Evolutionary conservation across 2,329 filamentous ascomycete species (phyloP), one percentile per base, ranked within the genome.

Genomic region (Tolypocladium paradoxum): DNA sequence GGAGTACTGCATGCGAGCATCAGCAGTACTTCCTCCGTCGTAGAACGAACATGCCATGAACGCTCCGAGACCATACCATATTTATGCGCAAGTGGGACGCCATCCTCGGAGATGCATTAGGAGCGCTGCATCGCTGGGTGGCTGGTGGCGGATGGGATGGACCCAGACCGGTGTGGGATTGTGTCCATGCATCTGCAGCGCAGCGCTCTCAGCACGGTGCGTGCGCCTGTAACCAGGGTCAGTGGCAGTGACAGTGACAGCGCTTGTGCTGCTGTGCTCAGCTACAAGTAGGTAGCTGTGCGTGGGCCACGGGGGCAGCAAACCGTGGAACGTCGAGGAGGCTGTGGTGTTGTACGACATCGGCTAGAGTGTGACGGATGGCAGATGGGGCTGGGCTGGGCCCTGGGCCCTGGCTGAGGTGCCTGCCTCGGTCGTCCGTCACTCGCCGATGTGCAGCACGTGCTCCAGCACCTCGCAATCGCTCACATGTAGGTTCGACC

Each of bases 111-210:
- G 31, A 37, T 49, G 48, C 34, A 36, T 27, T 29, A 9, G 11
- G 22, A 36, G 34, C 14, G 33, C 48, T 36, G 33, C 31, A 36
- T 36, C 22, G 16, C 22, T 38, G 33, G 48, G 34, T 49, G 48
- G 48, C 48, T 49, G 48, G 24, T 37, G 34, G 48, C 34, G n/a
- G 20, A 27, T 27, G 22, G 34, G 48, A n/a, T n/a, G n/a, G n/a
- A 49, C 48, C 38, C 51, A 49, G 47, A 53, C 51, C 47, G 51
- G 51, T 53, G 51, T 49, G 51, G 51, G 36, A 48, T 48, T 34
- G 45, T 37, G 22, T 52, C 34, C 48, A 50, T 52, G 43, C 48
- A 50, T 33, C 47, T 36, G 50, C 38, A 47, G 29, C 36, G 51
- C 31, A 49, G 37, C 36, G 37, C 22, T 35, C 48, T 12, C 48